phyloP scores from a whole-genome alignment of 805 yeast genomes.

The Spathaspora sp. region DNA sequence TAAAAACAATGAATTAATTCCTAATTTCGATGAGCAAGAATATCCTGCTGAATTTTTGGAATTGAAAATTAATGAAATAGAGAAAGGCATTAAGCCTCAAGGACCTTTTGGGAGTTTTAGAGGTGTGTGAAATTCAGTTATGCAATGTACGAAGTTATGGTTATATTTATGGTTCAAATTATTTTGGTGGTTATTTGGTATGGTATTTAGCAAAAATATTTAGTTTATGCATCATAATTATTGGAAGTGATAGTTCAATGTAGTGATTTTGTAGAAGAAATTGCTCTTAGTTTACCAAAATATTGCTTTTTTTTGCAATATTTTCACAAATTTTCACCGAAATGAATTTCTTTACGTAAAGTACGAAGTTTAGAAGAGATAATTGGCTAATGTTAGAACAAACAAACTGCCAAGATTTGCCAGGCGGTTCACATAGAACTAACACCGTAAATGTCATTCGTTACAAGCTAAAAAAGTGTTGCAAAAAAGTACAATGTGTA shows the following conservation, averaged over 20 bases:
- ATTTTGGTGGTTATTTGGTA: background rate
- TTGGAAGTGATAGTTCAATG: too few species aligned
- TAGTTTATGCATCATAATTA: background rate
- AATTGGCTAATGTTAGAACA: too few species aligned
- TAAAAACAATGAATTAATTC: conserved; percentile 11
- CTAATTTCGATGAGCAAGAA: conserved; percentile 24
- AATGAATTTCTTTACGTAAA: background rate
- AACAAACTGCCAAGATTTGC: too few species aligned
- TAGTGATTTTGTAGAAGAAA: too few species aligned
- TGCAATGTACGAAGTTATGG: background rate
- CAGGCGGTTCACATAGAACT: too few species aligned
- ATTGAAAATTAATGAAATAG: conserved; percentile 7
- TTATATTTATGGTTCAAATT: background rate
- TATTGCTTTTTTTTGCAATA: background rate
- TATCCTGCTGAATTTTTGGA: conserved; percentile 22
- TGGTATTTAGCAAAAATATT: too few species aligned
- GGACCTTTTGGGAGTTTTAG: conserved; percentile 17
- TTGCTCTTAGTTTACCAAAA: too few species aligned
- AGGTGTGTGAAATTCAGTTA: conserved; percentile 1
- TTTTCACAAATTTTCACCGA: background rate
- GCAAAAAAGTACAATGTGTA: background rate
- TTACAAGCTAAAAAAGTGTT: background rate
- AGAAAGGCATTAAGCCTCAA: conserved; percentile 7
- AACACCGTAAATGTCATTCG: background rate
- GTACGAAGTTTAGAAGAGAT: too few species aligned